Conservation (phyloP, 805 yeast genomes). For the Myxozyma neglecta region DNA sequence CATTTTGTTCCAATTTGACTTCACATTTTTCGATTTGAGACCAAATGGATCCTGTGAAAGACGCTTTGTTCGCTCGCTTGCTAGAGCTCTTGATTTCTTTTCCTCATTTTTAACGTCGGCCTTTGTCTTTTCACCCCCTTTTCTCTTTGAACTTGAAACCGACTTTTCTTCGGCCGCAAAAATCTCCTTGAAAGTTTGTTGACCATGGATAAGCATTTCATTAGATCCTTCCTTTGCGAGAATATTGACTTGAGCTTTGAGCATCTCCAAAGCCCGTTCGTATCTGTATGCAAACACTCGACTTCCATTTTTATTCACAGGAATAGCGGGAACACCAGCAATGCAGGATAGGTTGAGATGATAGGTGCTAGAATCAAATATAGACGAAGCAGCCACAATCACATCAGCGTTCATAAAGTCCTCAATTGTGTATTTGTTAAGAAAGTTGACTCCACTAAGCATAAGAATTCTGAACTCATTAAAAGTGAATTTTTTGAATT, state of each 20-base stretch:
- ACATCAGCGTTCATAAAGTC: slow-evolving; percentile 12
- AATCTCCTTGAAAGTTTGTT: background rate
- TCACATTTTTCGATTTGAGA: background rate
- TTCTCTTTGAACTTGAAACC: background rate
- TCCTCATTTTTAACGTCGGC: background rate
- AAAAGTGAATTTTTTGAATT: slow-evolving; percentile 7
- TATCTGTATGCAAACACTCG: slow-evolving; percentile 9
- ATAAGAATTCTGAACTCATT: background rate
- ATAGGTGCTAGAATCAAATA: slow-evolving; percentile 8
- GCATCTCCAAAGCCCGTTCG: background rate
- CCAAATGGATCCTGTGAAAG: slow-evolving; percentile 4
- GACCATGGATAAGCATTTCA: background rate
- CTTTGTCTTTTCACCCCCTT: background rate
- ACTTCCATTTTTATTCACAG: slow-evolving; percentile 8
- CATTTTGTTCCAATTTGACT: slow-evolving; percentile 12
- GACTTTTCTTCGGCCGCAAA: background rate
- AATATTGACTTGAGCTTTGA: background rate
- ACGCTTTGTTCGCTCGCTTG: background rate
- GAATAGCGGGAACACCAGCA: slow-evolving; percentile 10
- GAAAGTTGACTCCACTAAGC: background rate
- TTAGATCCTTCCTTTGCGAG: slow-evolving; percentile 1
- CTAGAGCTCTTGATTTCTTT: background rate
- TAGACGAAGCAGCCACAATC: slow-evolving; percentile 9
- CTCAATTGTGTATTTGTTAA: slow-evolving; percentile 4
- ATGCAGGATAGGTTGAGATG: slow-evolving; percentile 3